A percentile compares a stretch with the other conserved stretches of the same genome.
phyloP scores from a whole-genome alignment of 441 rosid species.

The Raphanus hybrid region DNA sequence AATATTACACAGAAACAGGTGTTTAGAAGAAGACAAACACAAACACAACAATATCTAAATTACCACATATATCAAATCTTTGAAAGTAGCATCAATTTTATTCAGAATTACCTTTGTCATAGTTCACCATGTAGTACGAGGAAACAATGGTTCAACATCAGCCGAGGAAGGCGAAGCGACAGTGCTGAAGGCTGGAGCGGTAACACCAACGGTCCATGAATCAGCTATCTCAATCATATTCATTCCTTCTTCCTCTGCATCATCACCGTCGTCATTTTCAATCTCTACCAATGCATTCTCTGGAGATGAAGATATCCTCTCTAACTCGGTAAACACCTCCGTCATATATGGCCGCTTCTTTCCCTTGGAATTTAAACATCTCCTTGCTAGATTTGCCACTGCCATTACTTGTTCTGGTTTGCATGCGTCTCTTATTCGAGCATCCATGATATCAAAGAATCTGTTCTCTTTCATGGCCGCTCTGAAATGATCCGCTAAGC shows the following conservation, averaged over 20 bases:
- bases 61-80: neutral
- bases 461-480: conserved; percentile 23
- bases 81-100: neutral
- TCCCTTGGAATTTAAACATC: conserved; percentile 41
- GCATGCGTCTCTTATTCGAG: conserved; percentile 24
- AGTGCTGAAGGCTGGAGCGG: neutral
- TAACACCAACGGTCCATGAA: conserved; percentile 1
- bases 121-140: conserved; percentile 5
- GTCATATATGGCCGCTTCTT: conserved; percentile 44
- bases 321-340: conserved; percentile 37
- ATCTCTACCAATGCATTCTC: neutral
- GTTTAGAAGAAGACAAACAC: too few species aligned
- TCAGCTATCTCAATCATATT: neutral
- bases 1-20: too few species aligned
- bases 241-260: conserved; percentile 8
- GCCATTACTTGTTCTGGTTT: conserved; percentile 37
- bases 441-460: conserved; percentile 33
- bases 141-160: conserved; percentile 12
- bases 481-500: conserved; percentile 21
- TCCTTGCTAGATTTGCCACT: conserved; percentile 41
- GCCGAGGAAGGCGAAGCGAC: neutral
- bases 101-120: neutral
- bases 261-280: neutral
- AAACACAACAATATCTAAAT: too few species aligned
- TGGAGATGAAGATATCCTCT: conserved; percentile 16